These are phyloP conservation scores for Rhynchospora pubera DNA, from an alignment of 176 grass and related monocot species.

Conservation along the genomic window DNA sequence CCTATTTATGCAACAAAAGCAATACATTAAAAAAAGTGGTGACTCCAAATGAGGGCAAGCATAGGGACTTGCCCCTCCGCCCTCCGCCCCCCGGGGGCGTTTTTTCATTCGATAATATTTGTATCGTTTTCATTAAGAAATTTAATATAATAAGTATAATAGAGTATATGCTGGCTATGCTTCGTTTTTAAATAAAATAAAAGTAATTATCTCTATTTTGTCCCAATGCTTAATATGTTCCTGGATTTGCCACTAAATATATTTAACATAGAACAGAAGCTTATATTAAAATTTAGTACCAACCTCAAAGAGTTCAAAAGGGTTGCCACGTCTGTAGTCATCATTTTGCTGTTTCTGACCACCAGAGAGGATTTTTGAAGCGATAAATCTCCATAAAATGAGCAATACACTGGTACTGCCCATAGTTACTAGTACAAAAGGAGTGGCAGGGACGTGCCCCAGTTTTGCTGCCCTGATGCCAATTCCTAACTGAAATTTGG, in stretches of 20 bases:
- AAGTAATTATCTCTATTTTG: too few species aligned
- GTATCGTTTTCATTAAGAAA: too few species aligned
- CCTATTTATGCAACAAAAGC: not conserved
- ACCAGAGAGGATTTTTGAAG: slow-evolving; percentile 49
- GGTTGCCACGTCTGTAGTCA: slow-evolving; percentile 62
- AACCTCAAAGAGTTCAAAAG: slow-evolving; percentile 96
- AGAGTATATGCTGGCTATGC: too few species aligned
- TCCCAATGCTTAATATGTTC: too few species aligned
- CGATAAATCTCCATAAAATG: slow-evolving; percentile 67
- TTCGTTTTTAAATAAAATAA: too few species aligned
- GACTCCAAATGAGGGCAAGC: too few species aligned
- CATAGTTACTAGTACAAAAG: slow-evolving; percentile 84
- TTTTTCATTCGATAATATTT: too few species aligned
- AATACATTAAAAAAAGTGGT: too few species aligned
- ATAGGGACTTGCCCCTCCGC: too few species aligned
- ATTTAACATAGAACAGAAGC: not conserved
- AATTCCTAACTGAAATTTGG: slow-evolving; percentile 52
- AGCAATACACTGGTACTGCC: slow-evolving; percentile 73
- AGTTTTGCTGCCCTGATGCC: slow-evolving; percentile 50
- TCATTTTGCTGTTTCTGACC: slow-evolving; percentile 52
- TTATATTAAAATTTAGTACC: slow-evolving; percentile 4
- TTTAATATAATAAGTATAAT: too few species aligned
- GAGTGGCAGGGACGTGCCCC: slow-evolving; percentile 60
- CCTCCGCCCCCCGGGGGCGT: too few species aligned
- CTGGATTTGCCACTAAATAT: not conserved